Evolutionary conservation across 1,284 basidiomycete species (phyloP), one percentile per base, ranked within the genome.

Genomic region (Singerocomus inundabilis): DNA sequence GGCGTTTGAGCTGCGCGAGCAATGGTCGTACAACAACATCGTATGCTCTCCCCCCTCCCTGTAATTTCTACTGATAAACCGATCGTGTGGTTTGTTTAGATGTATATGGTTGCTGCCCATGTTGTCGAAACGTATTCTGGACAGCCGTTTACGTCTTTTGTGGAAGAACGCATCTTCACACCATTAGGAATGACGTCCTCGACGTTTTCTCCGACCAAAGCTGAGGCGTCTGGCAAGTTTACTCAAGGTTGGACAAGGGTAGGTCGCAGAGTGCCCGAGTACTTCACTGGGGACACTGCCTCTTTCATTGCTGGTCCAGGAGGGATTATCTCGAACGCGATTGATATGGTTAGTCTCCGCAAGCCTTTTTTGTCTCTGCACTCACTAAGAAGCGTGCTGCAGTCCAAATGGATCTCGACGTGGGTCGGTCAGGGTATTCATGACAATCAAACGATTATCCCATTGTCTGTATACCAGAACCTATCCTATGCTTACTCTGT

Each of bases 1-100:
- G 0, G 63, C 68, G 1, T 70, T 64, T 33, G 75, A 74, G 53
- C 57, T 76, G 1, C 66, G 76, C 15, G 56, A 75, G 49, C 58
- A 57, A 21, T 75, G 63, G 58, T 67, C 64, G 4, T 78, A 76
- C 61, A 75, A 69, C 54, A 76, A 76, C 32, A 61, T 68, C 36
- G 76, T 71, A 37, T 12, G 43, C 16, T n/a, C n/a, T n/a, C n/a
- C n/a, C n/a, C n/a, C n/a, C n/a, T n/a, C n/a, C n/a, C n/a, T n/a
- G n/a, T n/a, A n/a, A n/a, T n/a, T n/a, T n/a, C n/a, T n/a, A n/a
- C n/a, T n/a, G n/a, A n/a, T n/a, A n/a, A n/a, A n/a, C n/a, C n/a
- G n/a, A n/a, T n/a, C n/a, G n/a, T n/a, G n/a, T n/a, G n/a, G n/a
- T n/a, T n/a, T n/a, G n/a, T 25, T 26, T 37, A 72, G 71, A 72